These are phyloP conservation scores for Auricularia auricula-judae DNA, from an alignment of 768 basidiomycete genomes.

Conservation along the genomic window DNA sequence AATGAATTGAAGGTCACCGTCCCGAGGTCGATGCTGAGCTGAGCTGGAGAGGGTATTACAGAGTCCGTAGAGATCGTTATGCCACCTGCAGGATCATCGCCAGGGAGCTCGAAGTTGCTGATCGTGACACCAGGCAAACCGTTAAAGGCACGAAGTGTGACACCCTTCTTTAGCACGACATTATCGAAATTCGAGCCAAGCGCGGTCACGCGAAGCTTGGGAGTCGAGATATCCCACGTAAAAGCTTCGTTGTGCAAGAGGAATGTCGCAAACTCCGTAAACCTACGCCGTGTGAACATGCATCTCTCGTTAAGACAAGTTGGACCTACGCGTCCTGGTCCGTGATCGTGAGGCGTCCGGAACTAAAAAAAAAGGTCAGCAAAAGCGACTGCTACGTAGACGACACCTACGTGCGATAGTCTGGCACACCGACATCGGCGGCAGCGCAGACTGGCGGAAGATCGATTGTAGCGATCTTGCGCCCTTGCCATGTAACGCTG, in stretches of 20 bases:
- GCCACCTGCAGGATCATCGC: slow-evolving; percentile 56
- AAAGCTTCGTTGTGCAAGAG: slow-evolving; percentile 55
- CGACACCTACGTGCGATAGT: slow-evolving; percentile 34
- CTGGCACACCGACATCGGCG: slow-evolving; percentile 54
- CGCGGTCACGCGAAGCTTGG: slow-evolving; percentile 50
- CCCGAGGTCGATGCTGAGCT: slow-evolving; percentile 61
- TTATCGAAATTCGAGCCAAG: slow-evolving; percentile 61
- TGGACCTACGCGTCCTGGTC: slow-evolving; percentile 34
- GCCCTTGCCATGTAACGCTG: slow-evolving; percentile 54
- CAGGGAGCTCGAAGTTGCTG: slow-evolving; percentile 57
- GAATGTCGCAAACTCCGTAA: slow-evolving; percentile 55
- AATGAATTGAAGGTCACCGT: slow-evolving; percentile 50
- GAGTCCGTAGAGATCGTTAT: slow-evolving; percentile 62
- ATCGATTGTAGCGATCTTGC: slow-evolving; percentile 49
- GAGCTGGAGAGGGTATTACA: slow-evolving; percentile 51
- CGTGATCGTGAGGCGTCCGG: slow-evolving; percentile 44
- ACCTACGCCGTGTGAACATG: slow-evolving; percentile 23
- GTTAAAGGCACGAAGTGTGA: slow-evolving; percentile 62
- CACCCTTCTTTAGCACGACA: slow-evolving; percentile 45
- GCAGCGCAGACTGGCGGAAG: slow-evolving; percentile 58
- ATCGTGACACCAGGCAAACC: slow-evolving; percentile 60
- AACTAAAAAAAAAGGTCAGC: slow-evolving; percentile 7
- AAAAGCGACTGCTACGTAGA: not conserved
- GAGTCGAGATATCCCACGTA: slow-evolving; percentile 59
- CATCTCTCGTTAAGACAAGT: not conserved